Conservation (phyloP, 2,329 filamentous ascomycete species). For the Penicillium corylophilum region DNA sequence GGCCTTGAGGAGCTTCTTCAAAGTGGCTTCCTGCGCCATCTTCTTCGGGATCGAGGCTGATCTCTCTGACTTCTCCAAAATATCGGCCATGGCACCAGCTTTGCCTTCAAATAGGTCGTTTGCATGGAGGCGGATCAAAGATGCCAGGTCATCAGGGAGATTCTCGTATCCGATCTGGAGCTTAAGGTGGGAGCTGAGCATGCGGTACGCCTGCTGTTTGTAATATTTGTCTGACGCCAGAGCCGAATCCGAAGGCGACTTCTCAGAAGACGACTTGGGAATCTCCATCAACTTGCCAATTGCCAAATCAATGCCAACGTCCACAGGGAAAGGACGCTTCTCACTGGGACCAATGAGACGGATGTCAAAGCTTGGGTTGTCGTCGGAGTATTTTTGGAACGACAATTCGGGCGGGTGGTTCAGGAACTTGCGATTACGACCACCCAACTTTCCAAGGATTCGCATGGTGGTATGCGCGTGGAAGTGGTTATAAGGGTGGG, state of each 20-base stretch:
- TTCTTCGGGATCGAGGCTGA: slow-evolving; percentile 85
- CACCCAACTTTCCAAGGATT: slow-evolving; percentile 93
- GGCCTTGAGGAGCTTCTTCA: slow-evolving; percentile 87
- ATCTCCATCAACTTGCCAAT: slow-evolving; percentile 83
- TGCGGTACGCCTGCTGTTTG: slow-evolving; percentile 86
- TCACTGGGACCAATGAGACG: slow-evolving; percentile 85
- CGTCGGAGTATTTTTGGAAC: slow-evolving; percentile 84
- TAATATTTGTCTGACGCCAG: slow-evolving; percentile 76
- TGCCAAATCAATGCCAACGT: slow-evolving; percentile 83
- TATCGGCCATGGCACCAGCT: slow-evolving; percentile 65
- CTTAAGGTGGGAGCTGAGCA: slow-evolving; percentile 87
- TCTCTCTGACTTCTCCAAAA: slow-evolving; percentile 73
- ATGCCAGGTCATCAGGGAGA: slow-evolving; percentile 83
- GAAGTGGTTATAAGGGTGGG: slow-evolving; percentile 93
- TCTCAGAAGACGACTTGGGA: slow-evolving; percentile 56
- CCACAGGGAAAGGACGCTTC: slow-evolving; percentile 82
- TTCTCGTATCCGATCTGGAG: slow-evolving; percentile 83
- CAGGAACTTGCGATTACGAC: slow-evolving; percentile 92
- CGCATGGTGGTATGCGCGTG: slow-evolving; percentile 97
- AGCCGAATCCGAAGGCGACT: slow-evolving; percentile 26
- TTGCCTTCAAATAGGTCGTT: slow-evolving; percentile 77
- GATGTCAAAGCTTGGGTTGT: slow-evolving; percentile 81
- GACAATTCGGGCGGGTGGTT: slow-evolving; percentile 81
- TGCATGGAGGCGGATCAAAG: slow-evolving; percentile 81
- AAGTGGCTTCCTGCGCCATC: slow-evolving; percentile 72